Conservation (phyloP, 2,329 filamentous ascomycete species). For the Xylariaceae sp. region DNA sequence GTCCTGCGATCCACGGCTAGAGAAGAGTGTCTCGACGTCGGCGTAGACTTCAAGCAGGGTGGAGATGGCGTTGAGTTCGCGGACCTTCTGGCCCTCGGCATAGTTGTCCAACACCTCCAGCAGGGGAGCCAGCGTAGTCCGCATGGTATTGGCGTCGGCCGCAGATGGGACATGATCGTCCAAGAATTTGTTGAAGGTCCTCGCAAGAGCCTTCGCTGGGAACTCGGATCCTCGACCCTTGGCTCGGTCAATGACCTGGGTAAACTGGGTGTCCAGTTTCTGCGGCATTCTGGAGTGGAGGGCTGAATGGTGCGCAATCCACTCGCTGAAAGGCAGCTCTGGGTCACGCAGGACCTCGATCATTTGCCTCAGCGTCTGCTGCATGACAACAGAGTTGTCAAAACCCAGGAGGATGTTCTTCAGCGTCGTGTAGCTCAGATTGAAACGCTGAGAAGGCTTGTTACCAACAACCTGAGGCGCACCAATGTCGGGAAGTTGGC, state of each 20-base stretch:
- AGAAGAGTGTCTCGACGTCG: slow-evolving; percentile 80
- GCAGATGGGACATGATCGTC: slow-evolving; percentile 76
- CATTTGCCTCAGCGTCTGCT: slow-evolving; percentile 73
- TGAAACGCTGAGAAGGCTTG: slow-evolving; percentile 87
- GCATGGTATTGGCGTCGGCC: slow-evolving; percentile 66
- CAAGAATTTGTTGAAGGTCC: slow-evolving; percentile 79
- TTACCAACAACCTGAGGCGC: slow-evolving; percentile 78
- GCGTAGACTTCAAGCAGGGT: slow-evolving; percentile 75
- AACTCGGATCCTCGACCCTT: slow-evolving; percentile 76
- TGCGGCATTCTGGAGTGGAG: slow-evolving; percentile 96
- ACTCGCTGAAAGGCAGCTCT: slow-evolving; percentile 92
- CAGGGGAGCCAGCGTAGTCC: slow-evolving; percentile 65
- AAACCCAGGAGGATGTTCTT: slow-evolving; percentile 86
- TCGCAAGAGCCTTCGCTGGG: slow-evolving; percentile 78
- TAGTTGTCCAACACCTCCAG: slow-evolving; percentile 73
- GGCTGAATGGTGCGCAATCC: slow-evolving; percentile 90
- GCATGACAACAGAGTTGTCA: slow-evolving; percentile 97
- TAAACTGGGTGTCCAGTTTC: slow-evolving; percentile 76
- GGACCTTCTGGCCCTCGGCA: slow-evolving; percentile 77
- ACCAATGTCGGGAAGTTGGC: slow-evolving; percentile 80
- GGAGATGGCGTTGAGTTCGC: slow-evolving; percentile 79
- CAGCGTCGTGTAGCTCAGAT: slow-evolving; percentile 67
- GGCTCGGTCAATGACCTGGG: slow-evolving; percentile 78
- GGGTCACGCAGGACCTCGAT: slow-evolving; percentile 84
- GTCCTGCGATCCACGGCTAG: slow-evolving; percentile 73